A percentile compares a stretch with the other conserved stretches of the same genome.
Conservation (phyloP, 257 asterid genomes). For the Anisodus acutangulus region DNA sequence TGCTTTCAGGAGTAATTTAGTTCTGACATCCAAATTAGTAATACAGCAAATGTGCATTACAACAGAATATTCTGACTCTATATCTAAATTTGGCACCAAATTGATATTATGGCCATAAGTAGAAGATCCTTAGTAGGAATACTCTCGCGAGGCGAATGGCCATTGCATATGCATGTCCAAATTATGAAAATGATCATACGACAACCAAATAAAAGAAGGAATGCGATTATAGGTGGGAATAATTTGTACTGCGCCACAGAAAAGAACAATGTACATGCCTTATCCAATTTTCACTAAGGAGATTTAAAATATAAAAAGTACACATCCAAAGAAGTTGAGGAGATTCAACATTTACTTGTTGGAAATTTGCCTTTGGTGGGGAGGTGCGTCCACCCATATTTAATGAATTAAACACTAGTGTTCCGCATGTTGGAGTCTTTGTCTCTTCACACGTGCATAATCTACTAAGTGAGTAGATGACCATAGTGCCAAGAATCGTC, state of each 20-base stretch:
- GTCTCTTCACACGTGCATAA: no score
- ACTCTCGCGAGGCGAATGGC: slow-evolving; percentile 30
- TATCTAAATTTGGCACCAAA: neutral
- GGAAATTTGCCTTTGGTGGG: no score
- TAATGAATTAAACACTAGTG: no score
- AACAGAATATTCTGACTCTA: neutral
- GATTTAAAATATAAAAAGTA: neutral
- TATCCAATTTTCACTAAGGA: neutral
- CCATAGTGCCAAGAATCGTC: no score
- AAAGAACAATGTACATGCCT: neutral
- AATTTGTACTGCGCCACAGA: neutral
- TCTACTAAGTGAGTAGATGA: no score
- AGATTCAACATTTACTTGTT: neutral
- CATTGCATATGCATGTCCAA: slow-evolving; percentile 27
- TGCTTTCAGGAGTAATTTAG: neutral
- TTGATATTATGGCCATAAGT: neutral
- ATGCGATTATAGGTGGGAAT: slow-evolving; percentile 10
- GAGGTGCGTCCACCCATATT: no score
- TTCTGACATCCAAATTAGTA: neutral
- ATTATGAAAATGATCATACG: neutral
- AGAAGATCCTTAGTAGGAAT: neutral
- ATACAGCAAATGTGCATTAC: neutral
- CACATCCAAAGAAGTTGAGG: no score
- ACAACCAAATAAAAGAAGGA: neutral
- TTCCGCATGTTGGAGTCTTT: no score